Base-by-base conservation (phyloP, 106 monocot genomes). In the Dioscorea dumetorum region DNA sequence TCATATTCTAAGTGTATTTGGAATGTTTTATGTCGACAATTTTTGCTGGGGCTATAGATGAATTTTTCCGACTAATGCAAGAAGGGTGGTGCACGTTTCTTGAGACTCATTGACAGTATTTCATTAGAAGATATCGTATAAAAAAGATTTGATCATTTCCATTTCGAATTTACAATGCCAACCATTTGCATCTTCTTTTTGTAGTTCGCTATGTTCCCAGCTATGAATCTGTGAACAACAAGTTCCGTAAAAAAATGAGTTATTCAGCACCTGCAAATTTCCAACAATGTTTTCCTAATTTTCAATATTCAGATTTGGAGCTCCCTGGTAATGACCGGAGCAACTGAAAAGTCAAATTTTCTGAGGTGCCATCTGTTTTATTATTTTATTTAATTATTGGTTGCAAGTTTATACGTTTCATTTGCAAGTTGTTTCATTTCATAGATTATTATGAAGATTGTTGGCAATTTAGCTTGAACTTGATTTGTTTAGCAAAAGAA, bases 61-160 rank as follows among this genome's bases (percentile, higher is more conserved):
- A 41, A 41, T 41, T 41, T 41, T 41, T 5, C 10, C 5, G 6
- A 41, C 41, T 41, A 21, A 16, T 70, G 57, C 79, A 95, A 91
- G 75, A 95, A 91, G 73, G 85, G 91, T 8, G 76, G 88, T 58
- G 85, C 81, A 13, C 69, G 83, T 77, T 95, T 88, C 60, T 35
- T 95, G 69, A 79, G 88, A 58, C 61, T 73, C 4, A 70, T 91
- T 49, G 87, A 91, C 12, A 77, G 75, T 51, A 80, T 95, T 22
- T 85, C 91, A 0, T 49, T 85, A 61, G 82, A 95, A 65, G 94
- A 91, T 57, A 83, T 95, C 22, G 21, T 83, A n/a, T 12, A 12
- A 35, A 4, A 57, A 41, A 24, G 5, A 8, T 62, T 59, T 18
- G 50, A 1, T 50, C 23, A 16, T 32, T 48, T 63, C 52, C 6